Evolutionary conservation across 179 eudicot species (phyloP), one percentile per base, ranked within the genome.

Genomic region (Beta macrorhiza): DNA sequence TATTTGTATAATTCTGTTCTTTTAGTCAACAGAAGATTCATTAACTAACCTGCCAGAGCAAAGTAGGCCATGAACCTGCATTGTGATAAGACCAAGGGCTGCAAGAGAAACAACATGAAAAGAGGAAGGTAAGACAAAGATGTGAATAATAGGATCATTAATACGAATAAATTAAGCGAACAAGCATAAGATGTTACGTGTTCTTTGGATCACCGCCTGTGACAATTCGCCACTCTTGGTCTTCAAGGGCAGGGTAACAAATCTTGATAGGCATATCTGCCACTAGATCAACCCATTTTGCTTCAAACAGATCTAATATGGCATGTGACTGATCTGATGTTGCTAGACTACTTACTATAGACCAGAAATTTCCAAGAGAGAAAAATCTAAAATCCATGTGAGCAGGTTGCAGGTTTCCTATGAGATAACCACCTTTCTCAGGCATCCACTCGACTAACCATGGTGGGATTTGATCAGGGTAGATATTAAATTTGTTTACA

Each of bases 371-470:
- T 72, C 98, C 98, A 0, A 94, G 89, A 55, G 98, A 86, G 82
- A 94, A 94, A 85, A 93, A 94, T 62, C 98, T 90, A 79, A 94
- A 94, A 81, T 92, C 98, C 98, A 94, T 94, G 85, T 94, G 96
- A 29, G 98, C 98, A 70, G 98, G 98, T 84, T 94, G 97, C 79
- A 94, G 83, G 86, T 94, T 94, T 85, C 98, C 98, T 19, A 94
- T 94, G 73, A 94, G 85, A 86, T 91, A 92, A 62, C 98, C 98
- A 74, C 98, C 96, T 80, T 83, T 91, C 61, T 84, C 78, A 76
- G 98, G 98, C 96, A 94, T 94, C 97, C 97, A 94, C 63, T 91
- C 96, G 73, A 90, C 93, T 69, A 94, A 79, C 98, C 98, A 94
- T 0, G 94, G 90, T 80, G 98, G 91, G 59, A 94, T 93, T 80